Evolutionary conservation across 1,284 basidiomycete species (phyloP), one percentile per base, ranked within the genome.

Genomic region (Pseudozyma flocculosa): DNA sequence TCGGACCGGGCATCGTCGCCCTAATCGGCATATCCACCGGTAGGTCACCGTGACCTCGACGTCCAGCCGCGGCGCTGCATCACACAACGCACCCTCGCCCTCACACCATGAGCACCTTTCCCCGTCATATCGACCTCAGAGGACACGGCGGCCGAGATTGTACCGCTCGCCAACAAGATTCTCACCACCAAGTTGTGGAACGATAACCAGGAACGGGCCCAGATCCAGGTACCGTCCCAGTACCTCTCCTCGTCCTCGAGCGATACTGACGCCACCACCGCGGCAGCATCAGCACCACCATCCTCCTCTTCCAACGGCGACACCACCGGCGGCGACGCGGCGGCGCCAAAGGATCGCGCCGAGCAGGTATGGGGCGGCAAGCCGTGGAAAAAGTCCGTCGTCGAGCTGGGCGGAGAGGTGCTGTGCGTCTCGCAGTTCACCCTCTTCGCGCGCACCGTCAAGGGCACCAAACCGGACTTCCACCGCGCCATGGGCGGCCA

Each of bases 401-500:
- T 61, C 29, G 72, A 73, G 14, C 50, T 76, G 3, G 68, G 65
- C 0, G 74, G 72, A 2, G 73, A 76, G 42, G 55, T 76, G 3
- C 59, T 76, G 5, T 76, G 74, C 40, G 72, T 76, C 9, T 75
- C 73, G 9, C 75, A 76, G 36, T 76, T 76, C 45, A 76, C 75
- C 1, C 51, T 76, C 23, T 66, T 72, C 32, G 75, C 75, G 10
- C 54, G 65, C 9, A 68, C 71, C 3, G 59, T 55, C 37, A 75
- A 76, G 50, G 75, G 75, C 0, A 74, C 73, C 19, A 73, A 73
- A 36, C 75, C 75, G 10, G 75, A 76, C 53, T 76, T 76, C 24
- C 75, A 76, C 45, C 42, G 56, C 4, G 68, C 70, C 8, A 75
- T 73, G 68, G 57, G 59, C 4, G 71, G 72, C 13, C 45, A 53